Base-by-base conservation (phyloP, 768 basidiomycete species). In the Panaeolus papilionaceus region DNA sequence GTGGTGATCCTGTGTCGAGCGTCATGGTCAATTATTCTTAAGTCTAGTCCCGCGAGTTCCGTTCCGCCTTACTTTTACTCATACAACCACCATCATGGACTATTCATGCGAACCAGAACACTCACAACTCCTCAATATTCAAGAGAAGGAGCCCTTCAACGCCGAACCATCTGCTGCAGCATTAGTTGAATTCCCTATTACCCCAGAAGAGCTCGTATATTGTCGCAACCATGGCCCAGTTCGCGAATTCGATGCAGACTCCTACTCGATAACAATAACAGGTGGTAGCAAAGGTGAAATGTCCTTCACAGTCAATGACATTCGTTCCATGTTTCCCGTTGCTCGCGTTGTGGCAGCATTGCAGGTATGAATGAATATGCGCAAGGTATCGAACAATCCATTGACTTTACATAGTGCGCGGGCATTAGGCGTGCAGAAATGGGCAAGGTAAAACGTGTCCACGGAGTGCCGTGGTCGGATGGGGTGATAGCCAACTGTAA, bases 151-250 rank as follows among this genome's bases (percentile, higher is more conserved):
- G 8, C 92, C 91, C 2, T 88, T 87, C 79, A 93, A 93, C 73
- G 91, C 91, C 18, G 92, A 94, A 69, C 88, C 92, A 0, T 78
- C 81, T 1, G 83, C 83, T 5, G 75, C 82, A 42, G 82, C 84
- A 18, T 82, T 93, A 12, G 83, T 88, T 20, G 85, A 89, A 70
- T 88, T 88, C 72, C 74, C 82, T 6, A 67, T 86, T 66, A 92
- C 92, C 0, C 91, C 91, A 0, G 83, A 85, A 64, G 84, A 85
- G 54, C 80, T 89, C n/a, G 81, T 89, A 10, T 94, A 91, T 72
- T 87, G 86, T 67, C 86, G 92, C 39, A 93, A 93, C 71, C 92
- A 93, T 71, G 87, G 91, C 54, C 83, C 83, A 66, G 87, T 88
- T 39, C 78, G 83, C 11, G 81, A 84, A 58, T 84, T 87, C 63